A percentile compares a stretch with the other conserved stretches of the same genome.
These are phyloP conservation scores for Nannizzia gypsea DNA, from an alignment of 2,329 filamentous ascomycete species.

Conservation along the genomic window DNA sequence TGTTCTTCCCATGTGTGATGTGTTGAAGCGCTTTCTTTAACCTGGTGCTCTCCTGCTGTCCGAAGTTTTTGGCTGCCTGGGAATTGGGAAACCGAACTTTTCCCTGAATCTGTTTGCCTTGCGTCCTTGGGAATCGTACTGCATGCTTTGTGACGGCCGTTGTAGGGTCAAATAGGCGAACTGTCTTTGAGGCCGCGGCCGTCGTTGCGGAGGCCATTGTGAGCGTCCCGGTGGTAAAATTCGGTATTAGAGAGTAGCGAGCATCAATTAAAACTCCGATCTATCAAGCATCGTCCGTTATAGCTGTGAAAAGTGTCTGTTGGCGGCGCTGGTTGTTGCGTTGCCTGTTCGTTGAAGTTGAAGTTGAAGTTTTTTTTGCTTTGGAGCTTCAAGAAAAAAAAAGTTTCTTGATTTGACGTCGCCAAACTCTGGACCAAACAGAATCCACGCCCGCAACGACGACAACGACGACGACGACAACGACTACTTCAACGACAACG, in stretches of 20 bases:
- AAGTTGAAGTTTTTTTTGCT: not conserved
- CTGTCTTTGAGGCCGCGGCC: slow-evolving; percentile 8
- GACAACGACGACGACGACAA: not conserved
- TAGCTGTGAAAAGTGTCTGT: not conserved
- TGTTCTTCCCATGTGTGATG: slow-evolving; percentile 44
- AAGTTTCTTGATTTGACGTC: not conserved
- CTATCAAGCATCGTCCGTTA: not conserved
- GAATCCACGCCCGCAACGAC: not conserved
- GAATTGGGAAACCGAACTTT: slow-evolving; percentile 28
- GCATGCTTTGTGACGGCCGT: slow-evolving; percentile 8
- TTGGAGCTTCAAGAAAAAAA: not conserved
- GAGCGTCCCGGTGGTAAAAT: not conserved
- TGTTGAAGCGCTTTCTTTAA: slow-evolving; percentile 37
- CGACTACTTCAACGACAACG: too few relatives aligned
- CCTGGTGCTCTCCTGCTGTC: slow-evolving; percentile 28
- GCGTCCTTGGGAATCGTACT: slow-evolving; percentile 13
- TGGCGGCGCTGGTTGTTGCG: not conserved
- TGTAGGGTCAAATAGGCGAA: slow-evolving; percentile 13
- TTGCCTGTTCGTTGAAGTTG: not conserved
- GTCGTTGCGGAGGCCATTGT: slow-evolving; percentile 9
- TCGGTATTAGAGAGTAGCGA: not conserved
- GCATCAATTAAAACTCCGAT: not conserved
- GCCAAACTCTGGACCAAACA: not conserved
- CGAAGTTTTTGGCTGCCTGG: slow-evolving; percentile 32
- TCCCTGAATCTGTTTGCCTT: slow-evolving; percentile 30